phyloP scores from a whole-genome alignment of 805 yeast genomes.

The Lipomyces chichibuensis region DNA sequence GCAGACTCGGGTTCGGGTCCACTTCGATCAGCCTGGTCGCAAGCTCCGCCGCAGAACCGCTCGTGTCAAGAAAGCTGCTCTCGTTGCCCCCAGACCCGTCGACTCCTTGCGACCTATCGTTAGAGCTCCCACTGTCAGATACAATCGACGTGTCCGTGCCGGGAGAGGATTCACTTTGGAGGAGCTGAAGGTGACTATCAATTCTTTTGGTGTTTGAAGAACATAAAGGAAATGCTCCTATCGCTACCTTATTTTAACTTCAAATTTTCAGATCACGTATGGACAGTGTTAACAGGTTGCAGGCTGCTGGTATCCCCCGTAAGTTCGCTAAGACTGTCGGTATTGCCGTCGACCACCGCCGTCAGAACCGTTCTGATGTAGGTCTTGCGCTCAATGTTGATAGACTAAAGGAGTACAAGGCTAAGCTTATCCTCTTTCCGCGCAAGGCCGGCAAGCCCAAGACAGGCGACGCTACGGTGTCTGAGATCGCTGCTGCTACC shows the following conservation, averaged over 20 bases:
- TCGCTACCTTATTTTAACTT: not conserved
- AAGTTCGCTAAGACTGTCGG: constrained; percentile 98
- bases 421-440: constrained; percentile 95
- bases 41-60: constrained; percentile 95
- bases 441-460: constrained; percentile 74
- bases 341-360: constrained; percentile 99
- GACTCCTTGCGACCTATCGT: constrained; percentile 96
- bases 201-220: not conserved
- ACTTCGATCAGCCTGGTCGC: constrained; percentile 99
- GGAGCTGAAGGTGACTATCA: constrained; percentile 68
- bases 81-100: constrained; percentile 96
- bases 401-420: constrained; percentile 94
- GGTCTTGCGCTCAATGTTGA: constrained; percentile 91
- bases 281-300: not conserved
- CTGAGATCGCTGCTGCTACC: constrained; percentile 64
- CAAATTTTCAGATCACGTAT: not conserved
- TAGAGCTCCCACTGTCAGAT: constrained; percentile 97
- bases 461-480: constrained; percentile 55
- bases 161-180: constrained; percentile 99
- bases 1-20: constrained; percentile 99
- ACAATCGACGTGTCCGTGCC: constrained; percentile 99
- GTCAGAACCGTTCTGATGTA: constrained; percentile 97
- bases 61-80: constrained; percentile 92
- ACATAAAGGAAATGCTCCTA: not conserved
- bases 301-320: constrained; percentile 87